phyloP scores from a whole-genome alignment of 768 basidiomycete genomes.

The Russula sp. region DNA sequence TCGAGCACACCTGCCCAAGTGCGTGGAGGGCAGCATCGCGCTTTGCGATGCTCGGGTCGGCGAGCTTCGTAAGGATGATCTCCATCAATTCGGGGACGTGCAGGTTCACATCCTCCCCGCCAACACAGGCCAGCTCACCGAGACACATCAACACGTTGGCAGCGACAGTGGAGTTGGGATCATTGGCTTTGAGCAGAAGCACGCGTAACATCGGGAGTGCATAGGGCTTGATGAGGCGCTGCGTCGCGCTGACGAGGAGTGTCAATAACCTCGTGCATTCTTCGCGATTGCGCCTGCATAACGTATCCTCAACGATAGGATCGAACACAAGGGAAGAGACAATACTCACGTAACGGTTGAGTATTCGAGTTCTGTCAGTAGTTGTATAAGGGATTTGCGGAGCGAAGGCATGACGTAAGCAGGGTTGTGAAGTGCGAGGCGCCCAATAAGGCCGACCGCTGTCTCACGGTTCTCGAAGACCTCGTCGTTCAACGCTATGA shows the following conservation, averaged over 20 bases:
- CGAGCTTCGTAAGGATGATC: constrained; percentile 79
- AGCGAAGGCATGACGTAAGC: constrained; percentile 98
- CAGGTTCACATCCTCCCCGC: constrained; percentile 82
- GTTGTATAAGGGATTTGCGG: constrained; percentile 90
- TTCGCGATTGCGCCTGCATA: constrained; percentile 71
- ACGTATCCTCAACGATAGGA: constrained; percentile 5
- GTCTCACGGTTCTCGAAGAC: constrained; percentile 87
- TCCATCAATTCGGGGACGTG: constrained; percentile 85
- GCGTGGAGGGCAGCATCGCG: constrained; percentile 92
- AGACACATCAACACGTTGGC: constrained; percentile 91
- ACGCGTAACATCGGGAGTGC: constrained; percentile 92
- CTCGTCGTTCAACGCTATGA: constrained; percentile 96
- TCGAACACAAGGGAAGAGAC: not conserved
- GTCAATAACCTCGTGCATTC: constrained; percentile 90
- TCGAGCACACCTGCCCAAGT: constrained; percentile 91
- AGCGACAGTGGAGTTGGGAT: constrained; percentile 79
- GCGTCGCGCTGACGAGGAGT: constrained; percentile 82
- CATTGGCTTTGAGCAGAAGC: constrained; percentile 82
- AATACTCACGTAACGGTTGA: constrained; percentile 73
- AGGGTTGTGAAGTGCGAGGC: constrained; percentile 91
- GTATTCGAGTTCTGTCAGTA: constrained; percentile 95
- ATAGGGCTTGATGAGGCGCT: constrained; percentile 92
- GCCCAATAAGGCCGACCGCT: constrained; percentile 87
- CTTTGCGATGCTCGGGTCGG: constrained; percentile 84
- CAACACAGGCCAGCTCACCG: constrained; percentile 88